Base-by-base conservation (phyloP, 2,329 filamentous ascomycete genomes). In the Fusarium multiceps region DNA sequence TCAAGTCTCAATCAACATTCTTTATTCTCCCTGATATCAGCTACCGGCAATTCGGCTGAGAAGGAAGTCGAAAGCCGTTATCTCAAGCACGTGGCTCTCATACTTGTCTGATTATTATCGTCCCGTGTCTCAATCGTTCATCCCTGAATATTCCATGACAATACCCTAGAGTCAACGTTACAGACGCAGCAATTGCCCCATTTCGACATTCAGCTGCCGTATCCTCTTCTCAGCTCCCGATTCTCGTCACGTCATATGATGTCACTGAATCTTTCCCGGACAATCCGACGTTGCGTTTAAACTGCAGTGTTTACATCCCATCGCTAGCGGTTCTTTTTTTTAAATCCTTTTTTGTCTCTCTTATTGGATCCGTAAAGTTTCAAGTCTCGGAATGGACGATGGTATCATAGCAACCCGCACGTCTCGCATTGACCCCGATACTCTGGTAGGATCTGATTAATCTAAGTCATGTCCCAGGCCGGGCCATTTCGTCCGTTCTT, bases 201-300 rank as follows among this genome's bases (percentile, higher is more conserved):
- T 50, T 11, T 43, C 21, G 11, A 21, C 3, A n/a, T 9, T 30
- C 40, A 37, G 60, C 23, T 51, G 18, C 20, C 16, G 28, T 57
- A 48, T 45, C 43, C 34, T 53, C 64, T 64, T 60, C 50, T 57
- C 55, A 69, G 42, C 66, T 67, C n/a, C 11, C 21, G 20, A 34
- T 41, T 42, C 30, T 27, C 9, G 58, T 54, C 67, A 65, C 59
- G 68, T 71, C 68, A 58, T 65, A 71, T 67, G 55, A 71, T 71
- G 68, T 71, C 68, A 68, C 59, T 51, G 32, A 6, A 47, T 30
- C 28, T 43, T 51, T 68, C 12, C 55, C 48, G 47, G 40, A 12
- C 42, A 66, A 66, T 51, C 51, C 61, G 23, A 32, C 46, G 8
- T 63, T 55, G 32, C 58, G 53, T 50, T 55, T 55, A n/a, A 32